Evolutionary conservation across 352 stramenopile species (phyloP), one percentile per base, ranked within the genome.

Genomic region (Phytophthora pluvialis): DNA sequence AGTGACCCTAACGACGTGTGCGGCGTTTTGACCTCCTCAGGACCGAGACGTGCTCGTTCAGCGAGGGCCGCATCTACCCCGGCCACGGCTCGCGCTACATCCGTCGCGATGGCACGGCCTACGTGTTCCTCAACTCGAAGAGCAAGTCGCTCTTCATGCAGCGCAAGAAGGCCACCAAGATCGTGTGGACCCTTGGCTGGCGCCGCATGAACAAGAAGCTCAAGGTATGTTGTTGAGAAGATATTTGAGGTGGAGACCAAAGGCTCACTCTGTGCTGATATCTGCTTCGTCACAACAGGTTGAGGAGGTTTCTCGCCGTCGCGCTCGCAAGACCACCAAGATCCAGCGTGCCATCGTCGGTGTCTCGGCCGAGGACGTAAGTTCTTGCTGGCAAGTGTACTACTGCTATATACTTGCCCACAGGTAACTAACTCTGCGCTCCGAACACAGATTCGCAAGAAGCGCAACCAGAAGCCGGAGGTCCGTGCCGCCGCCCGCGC

Each of bases 201-300:
- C 94, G 97, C 76, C 94, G 96, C 74, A 97, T 99, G 81, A 98
- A 99, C 95, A 99, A 99, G 91, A 99, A 99, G 93, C 96, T 98
- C 75, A 97, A 98, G 74, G 90, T 94, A 89, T 64, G 81, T 69
- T 3, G 21, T 21, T 21, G 21, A 21, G 21, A 21, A 21, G 21
- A 21, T 21, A 21, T 21, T 21, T 2, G 9, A 40, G 5, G 4
- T 28, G 15, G 6, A 26, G 36, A 12, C 31, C 10, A 45, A 46
- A 18, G 31, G 32, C 31, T 69, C 13, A 67, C 26, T 29, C 5
- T 67, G 35, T 13, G n/a, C 39, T 32, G 18, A 2, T 58, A 5
- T n/a, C 26, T 55, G 28, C 13, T 35, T 39, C 35, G 3, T 45
- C 28, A 25, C 59, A 55, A 61, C 55, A 86, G 78, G 84, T 95